These are phyloP conservation scores for Crithidia fasciculata DNA, from an alignment of 208 protist species.

Conservation along the genomic window DNA sequence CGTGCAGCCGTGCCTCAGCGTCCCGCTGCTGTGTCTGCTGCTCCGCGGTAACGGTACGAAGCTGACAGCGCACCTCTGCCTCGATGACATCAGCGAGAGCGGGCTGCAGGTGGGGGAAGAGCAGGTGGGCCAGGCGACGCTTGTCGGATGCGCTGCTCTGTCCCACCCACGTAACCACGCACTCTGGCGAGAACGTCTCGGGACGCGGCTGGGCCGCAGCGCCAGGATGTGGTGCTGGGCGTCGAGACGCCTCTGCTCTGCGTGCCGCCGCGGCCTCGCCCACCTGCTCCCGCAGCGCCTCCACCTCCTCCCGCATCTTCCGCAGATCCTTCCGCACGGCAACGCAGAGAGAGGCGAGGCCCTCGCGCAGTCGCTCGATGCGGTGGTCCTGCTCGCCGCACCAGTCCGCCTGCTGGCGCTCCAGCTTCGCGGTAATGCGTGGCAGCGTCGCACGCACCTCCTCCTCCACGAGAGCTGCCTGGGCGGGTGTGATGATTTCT, in stretches of 20 bases:
- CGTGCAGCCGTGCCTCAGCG: conserved; percentile 20
- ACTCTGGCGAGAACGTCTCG: conserved; percentile 4
- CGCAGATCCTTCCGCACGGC: conserved; percentile 74
- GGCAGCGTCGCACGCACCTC: neutral
- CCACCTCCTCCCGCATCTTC: conserved; percentile 31
- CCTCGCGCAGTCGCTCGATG: conserved; percentile 48
- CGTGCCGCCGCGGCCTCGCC: neutral
- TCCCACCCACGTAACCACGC: conserved; percentile 23
- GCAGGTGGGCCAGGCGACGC: conserved; percentile 25
- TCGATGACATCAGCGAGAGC: conserved; percentile 17
- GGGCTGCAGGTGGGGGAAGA: conserved; percentile 32
- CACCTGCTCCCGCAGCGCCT: neutral
- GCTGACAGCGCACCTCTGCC: conserved; percentile 12
- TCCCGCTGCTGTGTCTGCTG: conserved; percentile 15
- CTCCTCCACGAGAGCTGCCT: neutral
- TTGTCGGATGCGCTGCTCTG: conserved; percentile 27
- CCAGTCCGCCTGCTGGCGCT: conserved; percentile 19
- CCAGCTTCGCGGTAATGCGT: neutral
- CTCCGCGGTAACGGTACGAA: neutral
- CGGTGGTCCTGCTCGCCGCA: conserved; percentile 16
- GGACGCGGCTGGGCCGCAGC: neutral
- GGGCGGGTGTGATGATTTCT: too few relatives aligned
- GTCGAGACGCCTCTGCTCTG: neutral
- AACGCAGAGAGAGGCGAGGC: conserved; percentile 68
- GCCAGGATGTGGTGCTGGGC: neutral